Evolutionary conservation across 177 flowering plant species (phyloP).

Genomic region (Vitis hybrid): DNA sequence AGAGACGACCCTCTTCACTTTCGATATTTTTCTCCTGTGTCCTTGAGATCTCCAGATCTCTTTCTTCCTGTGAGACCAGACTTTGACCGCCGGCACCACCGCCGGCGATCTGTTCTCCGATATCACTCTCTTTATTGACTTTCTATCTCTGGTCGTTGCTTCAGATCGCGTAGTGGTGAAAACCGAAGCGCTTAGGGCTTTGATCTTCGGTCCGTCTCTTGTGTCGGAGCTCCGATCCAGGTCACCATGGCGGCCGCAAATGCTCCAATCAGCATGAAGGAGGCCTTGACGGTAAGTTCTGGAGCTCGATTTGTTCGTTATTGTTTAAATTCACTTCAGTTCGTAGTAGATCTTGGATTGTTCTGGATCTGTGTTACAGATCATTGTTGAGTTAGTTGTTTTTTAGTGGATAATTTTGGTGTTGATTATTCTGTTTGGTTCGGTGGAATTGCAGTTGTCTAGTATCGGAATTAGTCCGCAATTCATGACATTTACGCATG

Average conservation of each 20-base stretch:
- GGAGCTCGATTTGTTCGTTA: neutral
- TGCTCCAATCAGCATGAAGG: constrained; percentile 87
- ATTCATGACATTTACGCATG: constrained; percentile 94
- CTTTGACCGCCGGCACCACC: too few species aligned
- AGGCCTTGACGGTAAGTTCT: constrained; percentile 60
- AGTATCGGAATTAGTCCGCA: constrained; percentile 92
- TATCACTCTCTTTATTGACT: neutral
- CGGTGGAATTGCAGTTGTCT: constrained; percentile 57
- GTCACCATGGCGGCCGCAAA: constrained; percentile 81
- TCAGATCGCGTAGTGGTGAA: neutral
- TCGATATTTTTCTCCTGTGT: too few species aligned
- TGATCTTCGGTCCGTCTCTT: neutral
- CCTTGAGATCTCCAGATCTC: too few species aligned
- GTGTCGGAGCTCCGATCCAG: constrained; percentile 25
- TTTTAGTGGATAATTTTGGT: neutral
- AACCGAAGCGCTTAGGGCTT: neutral
- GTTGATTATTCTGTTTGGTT: constrained; percentile 21
- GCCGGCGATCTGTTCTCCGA: too few species aligned
- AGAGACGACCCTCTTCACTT: too few species aligned
- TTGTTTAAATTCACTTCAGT: neutral
- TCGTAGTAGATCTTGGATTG: too few species aligned
- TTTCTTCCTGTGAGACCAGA: too few species aligned
- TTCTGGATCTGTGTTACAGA: too few species aligned
- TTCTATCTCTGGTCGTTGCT: neutral
- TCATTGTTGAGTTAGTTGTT: too few species aligned